Conservation (phyloP, 225 moss, liverwort and hornwort species). For the Asterella californica region DNA sequence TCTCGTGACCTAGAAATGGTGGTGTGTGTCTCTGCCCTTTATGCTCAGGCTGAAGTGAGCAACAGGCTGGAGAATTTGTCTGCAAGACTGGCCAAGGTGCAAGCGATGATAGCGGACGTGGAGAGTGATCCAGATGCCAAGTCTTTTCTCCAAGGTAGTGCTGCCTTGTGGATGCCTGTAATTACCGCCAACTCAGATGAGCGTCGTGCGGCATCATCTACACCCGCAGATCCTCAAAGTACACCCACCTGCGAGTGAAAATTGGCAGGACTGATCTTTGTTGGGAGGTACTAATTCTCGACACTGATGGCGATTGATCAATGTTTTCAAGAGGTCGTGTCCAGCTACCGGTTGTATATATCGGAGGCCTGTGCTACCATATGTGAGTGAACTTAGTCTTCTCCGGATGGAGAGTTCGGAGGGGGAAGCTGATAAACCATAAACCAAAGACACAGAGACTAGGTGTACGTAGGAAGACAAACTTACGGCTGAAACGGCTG, state of each 20-base stretch:
- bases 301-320: background rate
- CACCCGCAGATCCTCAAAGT: background rate
- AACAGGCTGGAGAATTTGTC: conserved; percentile 70
- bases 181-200: conserved; percentile 78
- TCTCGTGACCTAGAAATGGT: background rate
- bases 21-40: background rate
- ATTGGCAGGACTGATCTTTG: background rate
- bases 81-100: conserved; percentile 68
- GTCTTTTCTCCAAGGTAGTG: conserved; percentile 53
- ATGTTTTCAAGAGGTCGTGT: background rate
- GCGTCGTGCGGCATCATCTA: conserved; percentile 49
- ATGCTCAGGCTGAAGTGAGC: conserved; percentile 58
- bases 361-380: background rate
- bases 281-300: background rate
- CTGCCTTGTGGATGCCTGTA: conserved; percentile 76
- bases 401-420: background rate
- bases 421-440: background rate
- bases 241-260: background rate
- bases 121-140: conserved; percentile 63
- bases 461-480: background rate
- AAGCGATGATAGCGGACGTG: conserved; percentile 61
- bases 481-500: background rate
- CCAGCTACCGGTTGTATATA: background rate
- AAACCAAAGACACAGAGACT: background rate
- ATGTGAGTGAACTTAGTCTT: background rate